A percentile compares a stretch with the other conserved stretches of the same genome.
phyloP scores from a whole-genome alignment of 2,329 filamentous ascomycete species.

The Botryotinia convoluta region DNA sequence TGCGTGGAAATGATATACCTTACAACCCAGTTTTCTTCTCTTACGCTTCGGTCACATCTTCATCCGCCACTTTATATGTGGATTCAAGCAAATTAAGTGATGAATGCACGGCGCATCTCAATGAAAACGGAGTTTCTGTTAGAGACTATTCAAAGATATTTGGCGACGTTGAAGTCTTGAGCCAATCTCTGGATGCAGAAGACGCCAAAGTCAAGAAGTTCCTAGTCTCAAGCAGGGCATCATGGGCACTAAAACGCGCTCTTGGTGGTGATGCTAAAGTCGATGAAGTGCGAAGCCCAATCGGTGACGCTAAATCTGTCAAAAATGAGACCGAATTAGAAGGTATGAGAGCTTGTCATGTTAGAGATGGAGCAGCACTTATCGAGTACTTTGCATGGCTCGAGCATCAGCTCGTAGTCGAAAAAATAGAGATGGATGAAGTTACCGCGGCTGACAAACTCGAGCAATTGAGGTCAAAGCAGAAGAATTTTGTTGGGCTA shows the following conservation, averaged over 20 bases:
- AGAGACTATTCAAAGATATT: constrained; percentile 84
- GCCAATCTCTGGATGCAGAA: constrained; percentile 43
- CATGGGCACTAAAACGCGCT: constrained; percentile 86
- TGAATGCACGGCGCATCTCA: constrained; percentile 68
- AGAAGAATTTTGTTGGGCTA: constrained; percentile 78
- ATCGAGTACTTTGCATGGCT: constrained; percentile 96
- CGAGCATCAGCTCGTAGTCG: constrained; percentile 77
- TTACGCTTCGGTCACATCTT: constrained; percentile 83
- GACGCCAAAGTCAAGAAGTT: constrained; percentile 57
- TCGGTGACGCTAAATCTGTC: constrained; percentile 87
- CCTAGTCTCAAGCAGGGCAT: constrained; percentile 81
- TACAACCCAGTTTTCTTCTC: constrained; percentile 99
- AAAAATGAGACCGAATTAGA: constrained; percentile 89
- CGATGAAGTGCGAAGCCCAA: constrained; percentile 81
- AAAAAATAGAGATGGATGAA: constrained; percentile 76
- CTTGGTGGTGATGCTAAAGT: constrained; percentile 83
- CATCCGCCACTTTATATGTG: constrained; percentile 76
- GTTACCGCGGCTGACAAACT: constrained; percentile 90
- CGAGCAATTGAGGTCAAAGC: constrained; percentile 66
- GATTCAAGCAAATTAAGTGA: constrained; percentile 73
- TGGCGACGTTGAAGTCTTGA: constrained; percentile 67
- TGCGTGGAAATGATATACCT: constrained; percentile 90
- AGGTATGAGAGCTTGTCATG: constrained; percentile 91
- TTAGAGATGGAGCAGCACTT: constrained; percentile 87
- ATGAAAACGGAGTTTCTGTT: constrained; percentile 65